phyloP scores from a whole-genome alignment of 2,329 filamentous ascomycete species.

The Paraphaeosphaeria minitans region DNA sequence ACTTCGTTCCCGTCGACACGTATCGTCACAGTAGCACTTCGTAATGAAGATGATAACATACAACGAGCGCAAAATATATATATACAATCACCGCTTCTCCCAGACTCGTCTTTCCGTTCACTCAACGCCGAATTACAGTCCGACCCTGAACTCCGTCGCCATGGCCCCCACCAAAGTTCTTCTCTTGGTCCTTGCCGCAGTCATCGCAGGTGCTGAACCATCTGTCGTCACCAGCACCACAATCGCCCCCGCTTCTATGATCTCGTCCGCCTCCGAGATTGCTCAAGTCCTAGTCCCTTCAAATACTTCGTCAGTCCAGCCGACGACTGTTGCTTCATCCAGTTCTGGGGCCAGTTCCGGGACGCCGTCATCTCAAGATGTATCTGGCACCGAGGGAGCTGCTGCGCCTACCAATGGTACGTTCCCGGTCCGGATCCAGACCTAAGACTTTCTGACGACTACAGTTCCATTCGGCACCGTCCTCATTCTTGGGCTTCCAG shows the following conservation, averaged over 20 bases:
- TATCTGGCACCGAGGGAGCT: background rate
- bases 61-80: background rate
- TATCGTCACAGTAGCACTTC: background rate
- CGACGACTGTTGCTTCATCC: background rate
- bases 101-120: background rate
- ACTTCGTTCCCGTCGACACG: background rate
- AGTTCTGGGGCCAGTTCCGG: too few species aligned
- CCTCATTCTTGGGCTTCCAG: background rate
- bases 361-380: background rate
- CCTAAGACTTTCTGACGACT: background rate
- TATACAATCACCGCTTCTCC: background rate
- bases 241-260: background rate
- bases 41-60: background rate
- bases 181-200: background rate
- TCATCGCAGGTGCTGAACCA: background rate
- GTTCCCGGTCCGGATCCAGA: background rate
- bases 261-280: background rate
- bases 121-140: background rate
- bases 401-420: background rate
- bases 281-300: background rate
- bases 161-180: background rate
- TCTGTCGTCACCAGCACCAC: background rate
- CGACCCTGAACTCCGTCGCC: background rate
- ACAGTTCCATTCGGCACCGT: conserved; percentile 2
- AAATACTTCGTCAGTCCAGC: background rate